Evolutionary conservation across 164 flowering plant species (phyloP).

Genomic region (Kingdonia uniflora): DNA sequence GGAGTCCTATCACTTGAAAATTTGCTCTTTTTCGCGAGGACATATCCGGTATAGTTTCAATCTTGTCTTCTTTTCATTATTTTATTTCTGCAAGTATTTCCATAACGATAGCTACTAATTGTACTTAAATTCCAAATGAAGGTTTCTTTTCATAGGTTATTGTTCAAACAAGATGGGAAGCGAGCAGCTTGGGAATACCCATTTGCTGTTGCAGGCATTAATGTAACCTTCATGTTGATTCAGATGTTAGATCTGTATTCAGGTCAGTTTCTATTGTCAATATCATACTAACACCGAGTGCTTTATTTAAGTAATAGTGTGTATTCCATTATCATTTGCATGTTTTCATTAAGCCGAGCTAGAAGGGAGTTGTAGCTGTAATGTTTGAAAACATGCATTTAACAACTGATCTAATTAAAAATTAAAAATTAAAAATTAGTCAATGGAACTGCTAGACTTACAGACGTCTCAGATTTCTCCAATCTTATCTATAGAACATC

Average conservation of each 20-base stretch:
- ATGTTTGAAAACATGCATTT: no score
- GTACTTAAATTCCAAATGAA: conserved; percentile 47
- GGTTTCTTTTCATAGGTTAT: conserved; percentile 84
- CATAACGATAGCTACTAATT: conserved; percentile 33
- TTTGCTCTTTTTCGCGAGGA: conserved; percentile 73
- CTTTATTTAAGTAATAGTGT: no score
- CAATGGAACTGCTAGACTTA: no score
- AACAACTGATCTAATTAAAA: no score
- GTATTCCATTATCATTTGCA: no score
- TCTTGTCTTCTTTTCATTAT: background rate
- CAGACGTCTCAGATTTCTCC: no score
- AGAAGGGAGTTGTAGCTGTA: no score
- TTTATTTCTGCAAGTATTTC: background rate
- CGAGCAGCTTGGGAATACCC: conserved; percentile 97
- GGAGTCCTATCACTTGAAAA: conserved; percentile 92
- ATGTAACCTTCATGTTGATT: conserved; percentile 82
- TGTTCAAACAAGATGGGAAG: conserved; percentile 67
- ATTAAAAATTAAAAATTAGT: no score
- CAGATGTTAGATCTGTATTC: conserved; percentile 82
- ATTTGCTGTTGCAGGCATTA: conserved; percentile 98
- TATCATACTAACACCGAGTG: background rate
- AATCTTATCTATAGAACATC: no score
- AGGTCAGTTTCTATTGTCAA: conserved; percentile 34
- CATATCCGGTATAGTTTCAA: conserved; percentile 57
- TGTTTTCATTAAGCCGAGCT: no score